phyloP scores from a whole-genome alignment of 1,284 basidiomycete species.

The Ustilago trichophora region DNA sequence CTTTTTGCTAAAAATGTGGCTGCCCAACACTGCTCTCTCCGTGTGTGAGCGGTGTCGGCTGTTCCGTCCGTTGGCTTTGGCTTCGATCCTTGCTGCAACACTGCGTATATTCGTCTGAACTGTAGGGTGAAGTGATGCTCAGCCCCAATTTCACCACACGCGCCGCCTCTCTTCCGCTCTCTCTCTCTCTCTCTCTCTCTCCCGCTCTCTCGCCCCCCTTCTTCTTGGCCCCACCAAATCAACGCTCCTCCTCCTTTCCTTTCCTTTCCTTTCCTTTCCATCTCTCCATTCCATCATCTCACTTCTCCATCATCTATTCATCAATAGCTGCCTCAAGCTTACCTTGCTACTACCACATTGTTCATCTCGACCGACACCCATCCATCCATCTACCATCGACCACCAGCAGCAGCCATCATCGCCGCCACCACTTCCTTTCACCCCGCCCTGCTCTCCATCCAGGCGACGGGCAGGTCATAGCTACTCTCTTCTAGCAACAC shows the following conservation, averaged over 20 bases:
- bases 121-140: too few species aligned
- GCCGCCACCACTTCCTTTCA: too few species aligned
- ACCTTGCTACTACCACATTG: too few species aligned
- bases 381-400: too few species aligned
- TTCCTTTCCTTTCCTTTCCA: background rate
- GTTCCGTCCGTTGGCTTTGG: constrained; percentile 3
- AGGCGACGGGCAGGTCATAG: too few species aligned
- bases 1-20: constrained; percentile 6
- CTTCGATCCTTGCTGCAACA: constrained; percentile 14
- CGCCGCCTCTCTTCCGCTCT: constrained; percentile 5
- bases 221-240: background rate
- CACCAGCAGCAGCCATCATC: too few species aligned
- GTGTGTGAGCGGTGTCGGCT: background rate
- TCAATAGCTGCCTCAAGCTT: too few species aligned
- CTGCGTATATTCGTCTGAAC: background rate
- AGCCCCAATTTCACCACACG: too few species aligned
- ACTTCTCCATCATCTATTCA: background rate
- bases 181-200: background rate
- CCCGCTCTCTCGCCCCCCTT: background rate
- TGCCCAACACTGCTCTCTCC: constrained; percentile 7
- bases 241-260: background rate
- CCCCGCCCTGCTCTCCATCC: too few species aligned
- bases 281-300: background rate
- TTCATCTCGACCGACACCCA: too few species aligned
- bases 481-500: background rate